A percentile compares a stretch with the other conserved stretches of the same genome.
phyloP scores from a whole-genome alignment of 345 rosid species.

The Reutealis trisperma region DNA sequence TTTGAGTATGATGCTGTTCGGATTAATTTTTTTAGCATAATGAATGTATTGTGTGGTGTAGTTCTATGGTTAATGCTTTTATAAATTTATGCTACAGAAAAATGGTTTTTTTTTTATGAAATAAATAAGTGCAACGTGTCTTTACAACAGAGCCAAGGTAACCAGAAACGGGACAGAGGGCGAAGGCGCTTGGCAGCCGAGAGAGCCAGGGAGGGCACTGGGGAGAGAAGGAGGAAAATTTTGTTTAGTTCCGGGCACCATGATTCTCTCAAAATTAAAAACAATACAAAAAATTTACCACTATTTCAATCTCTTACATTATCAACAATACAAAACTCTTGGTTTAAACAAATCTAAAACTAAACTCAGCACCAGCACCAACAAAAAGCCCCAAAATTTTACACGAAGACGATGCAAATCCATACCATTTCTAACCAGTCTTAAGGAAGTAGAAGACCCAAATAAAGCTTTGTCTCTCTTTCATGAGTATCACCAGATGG shows the following conservation, averaged over 20 bases:
- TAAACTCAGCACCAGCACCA: constrained; percentile 24
- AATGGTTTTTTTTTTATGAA: too few species aligned
- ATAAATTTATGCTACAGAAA: too few species aligned
- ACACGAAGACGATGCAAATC: constrained; percentile 36
- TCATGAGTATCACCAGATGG: constrained; percentile 51
- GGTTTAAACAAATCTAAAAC: constrained; percentile 30
- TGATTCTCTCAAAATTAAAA: constrained; percentile 28
- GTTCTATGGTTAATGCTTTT: too few species aligned
- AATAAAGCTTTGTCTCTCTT: constrained; percentile 74
- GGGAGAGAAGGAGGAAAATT: too few species aligned
- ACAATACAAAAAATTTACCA: background rate
- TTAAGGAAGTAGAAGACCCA: constrained; percentile 56
- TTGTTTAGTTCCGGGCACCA: constrained; percentile 9
- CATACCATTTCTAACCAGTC: constrained; percentile 48
- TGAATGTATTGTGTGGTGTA: too few species aligned
- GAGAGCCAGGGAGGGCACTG: too few species aligned
- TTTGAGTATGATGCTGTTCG: too few species aligned
- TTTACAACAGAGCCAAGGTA: too few species aligned
- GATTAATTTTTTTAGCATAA: too few species aligned
- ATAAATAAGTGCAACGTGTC: too few species aligned
- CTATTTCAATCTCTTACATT: constrained; percentile 4
- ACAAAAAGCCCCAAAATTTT: constrained; percentile 28
- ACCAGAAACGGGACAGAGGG: too few species aligned
- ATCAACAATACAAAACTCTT: constrained; percentile 25
- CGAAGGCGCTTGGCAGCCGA: too few species aligned